phyloP scores from a whole-genome alignment of 345 rosid genomes.

The Isatis tinctoria region DNA sequence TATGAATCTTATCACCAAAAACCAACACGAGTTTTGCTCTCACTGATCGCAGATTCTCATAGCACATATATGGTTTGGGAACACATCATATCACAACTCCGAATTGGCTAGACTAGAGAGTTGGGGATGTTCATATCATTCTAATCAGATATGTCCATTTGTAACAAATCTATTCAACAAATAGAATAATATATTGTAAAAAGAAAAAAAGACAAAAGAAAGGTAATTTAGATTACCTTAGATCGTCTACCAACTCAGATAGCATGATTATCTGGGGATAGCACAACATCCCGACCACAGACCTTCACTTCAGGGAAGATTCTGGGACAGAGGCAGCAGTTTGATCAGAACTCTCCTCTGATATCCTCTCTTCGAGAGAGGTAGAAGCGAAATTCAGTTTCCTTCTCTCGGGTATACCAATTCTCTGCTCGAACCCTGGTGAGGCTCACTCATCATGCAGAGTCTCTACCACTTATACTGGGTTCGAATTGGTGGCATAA shows the following conservation, averaged over 20 bases:
- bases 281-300: not conserved
- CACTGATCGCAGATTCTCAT: too few species aligned
- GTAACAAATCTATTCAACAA: too few species aligned
- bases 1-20: too few species aligned
- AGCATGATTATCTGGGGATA: not conserved
- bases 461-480: not conserved
- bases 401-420: not conserved
- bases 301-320: not conserved
- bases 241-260: too few species aligned
- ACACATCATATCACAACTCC: too few species aligned
- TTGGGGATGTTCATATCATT: too few species aligned
- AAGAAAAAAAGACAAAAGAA: not conserved
- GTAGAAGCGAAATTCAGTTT: not conserved
- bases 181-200: too few species aligned
- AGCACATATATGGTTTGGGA: too few species aligned
- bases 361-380: too few species aligned
- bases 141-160: too few species aligned
- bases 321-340: not conserved
- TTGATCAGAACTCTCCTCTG: not conserved
- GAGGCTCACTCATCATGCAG: not conserved
- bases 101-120: too few species aligned
- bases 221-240: slow-evolving; percentile 3
- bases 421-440: slow-evolving; percentile 16
- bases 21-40: too few species aligned
- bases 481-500: not conserved